These are phyloP conservation scores for Sherardia arvensis DNA, from an alignment of 257 asterid genomes.

Conservation along the genomic window DNA sequence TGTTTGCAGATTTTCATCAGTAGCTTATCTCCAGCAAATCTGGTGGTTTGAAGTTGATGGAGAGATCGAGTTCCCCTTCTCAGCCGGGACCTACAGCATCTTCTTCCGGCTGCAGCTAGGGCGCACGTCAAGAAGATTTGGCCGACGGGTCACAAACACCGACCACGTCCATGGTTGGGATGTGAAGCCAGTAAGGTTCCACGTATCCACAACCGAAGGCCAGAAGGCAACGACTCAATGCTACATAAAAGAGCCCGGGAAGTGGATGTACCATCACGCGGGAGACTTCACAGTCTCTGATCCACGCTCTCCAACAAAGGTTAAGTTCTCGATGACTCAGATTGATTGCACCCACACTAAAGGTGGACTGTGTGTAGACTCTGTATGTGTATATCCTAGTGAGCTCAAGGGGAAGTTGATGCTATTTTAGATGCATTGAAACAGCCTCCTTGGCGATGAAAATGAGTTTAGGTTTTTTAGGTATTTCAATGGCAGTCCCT, in stretches of 20 bases:
- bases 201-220: constrained; percentile 68
- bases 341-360: constrained; percentile 90
- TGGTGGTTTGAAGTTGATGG: constrained; percentile 98
- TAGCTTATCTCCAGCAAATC: constrained; percentile 92
- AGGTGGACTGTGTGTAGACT: constrained; percentile 90
- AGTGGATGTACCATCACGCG: constrained; percentile 57
- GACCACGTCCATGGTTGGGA: constrained; percentile 97
- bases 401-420: constrained; percentile 51
- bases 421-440: constrained; percentile 35
- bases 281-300: constrained; percentile 59
- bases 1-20: constrained; percentile 45
- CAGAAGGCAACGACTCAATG: constrained; percentile 70
- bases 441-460: constrained; percentile 13
- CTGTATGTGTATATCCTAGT: constrained; percentile 59
- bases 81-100: constrained; percentile 69
- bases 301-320: constrained; percentile 31
- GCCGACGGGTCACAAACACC: constrained; percentile 48
- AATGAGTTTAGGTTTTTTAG: not conserved
- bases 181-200: constrained; percentile 63
- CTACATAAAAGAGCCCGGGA: constrained; percentile 65
- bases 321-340: constrained; percentile 84
- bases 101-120: constrained; percentile 79
- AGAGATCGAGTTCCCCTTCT: constrained; percentile 77
- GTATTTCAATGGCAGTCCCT: not conserved
- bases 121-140: constrained; percentile 46